A percentile compares a stretch with the other conserved stretches of the same genome.
phyloP scores from a whole-genome alignment of 2,329 filamentous ascomycete species.

The Periglandula ipomoeae region DNA sequence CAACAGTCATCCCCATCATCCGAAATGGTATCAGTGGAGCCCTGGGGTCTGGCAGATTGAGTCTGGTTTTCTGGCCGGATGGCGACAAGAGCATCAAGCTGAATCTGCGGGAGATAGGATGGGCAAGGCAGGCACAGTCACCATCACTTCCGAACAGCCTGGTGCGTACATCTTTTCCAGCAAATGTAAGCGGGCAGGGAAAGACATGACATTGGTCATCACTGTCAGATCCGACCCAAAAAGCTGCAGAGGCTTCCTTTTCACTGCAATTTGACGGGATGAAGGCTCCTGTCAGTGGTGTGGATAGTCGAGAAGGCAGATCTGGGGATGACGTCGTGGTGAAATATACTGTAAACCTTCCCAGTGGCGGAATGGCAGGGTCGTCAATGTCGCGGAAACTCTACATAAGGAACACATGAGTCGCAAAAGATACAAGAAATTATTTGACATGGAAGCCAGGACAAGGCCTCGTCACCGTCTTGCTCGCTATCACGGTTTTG shows the following conservation, averaged over 20 bases:
- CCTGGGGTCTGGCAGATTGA: conserved; percentile 9
- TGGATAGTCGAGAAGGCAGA: not conserved
- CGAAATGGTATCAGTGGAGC: conserved; percentile 11
- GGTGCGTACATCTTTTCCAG: conserved; percentile 10
- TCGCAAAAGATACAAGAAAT: too few species aligned
- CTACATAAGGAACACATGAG: too few species aligned
- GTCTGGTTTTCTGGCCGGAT: conserved; percentile 16
- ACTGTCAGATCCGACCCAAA: conserved; percentile 16
- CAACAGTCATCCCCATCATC: conserved; percentile 11
- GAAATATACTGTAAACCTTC: too few species aligned
- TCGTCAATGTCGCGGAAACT: too few species aligned
- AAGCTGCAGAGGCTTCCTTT: too few species aligned
- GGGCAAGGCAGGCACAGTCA: conserved; percentile 11
- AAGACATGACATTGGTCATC: conserved; percentile 7
- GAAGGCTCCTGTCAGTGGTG: too few species aligned
- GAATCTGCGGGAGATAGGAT: conserved; percentile 10
- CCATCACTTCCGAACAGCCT: conserved; percentile 11
- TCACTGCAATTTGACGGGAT: conserved; percentile 3
- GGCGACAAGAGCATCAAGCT: conserved; percentile 10
- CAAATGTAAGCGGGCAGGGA: not conserved
- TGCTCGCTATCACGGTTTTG: too few species aligned
- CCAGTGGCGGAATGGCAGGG: too few species aligned
- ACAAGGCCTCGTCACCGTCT: too few species aligned
- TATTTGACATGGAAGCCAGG: too few species aligned
- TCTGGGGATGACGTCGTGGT: not conserved